These are phyloP conservation scores for Juglanconis oblonga DNA, from an alignment of 2,329 filamentous ascomycete genomes.

Conservation along the genomic window DNA sequence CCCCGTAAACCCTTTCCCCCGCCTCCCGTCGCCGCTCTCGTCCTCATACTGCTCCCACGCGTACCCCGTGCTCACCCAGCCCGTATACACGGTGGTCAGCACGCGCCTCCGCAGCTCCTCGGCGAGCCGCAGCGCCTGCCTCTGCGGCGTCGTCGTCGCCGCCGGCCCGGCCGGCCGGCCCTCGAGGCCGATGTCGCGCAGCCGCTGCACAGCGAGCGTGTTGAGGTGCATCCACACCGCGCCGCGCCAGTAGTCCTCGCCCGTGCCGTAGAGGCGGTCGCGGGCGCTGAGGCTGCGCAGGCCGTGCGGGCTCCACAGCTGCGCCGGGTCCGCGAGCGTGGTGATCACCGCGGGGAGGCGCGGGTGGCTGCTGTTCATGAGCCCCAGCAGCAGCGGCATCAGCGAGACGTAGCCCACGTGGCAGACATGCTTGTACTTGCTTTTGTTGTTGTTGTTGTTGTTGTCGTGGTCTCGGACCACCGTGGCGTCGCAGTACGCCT, in stretches of 20 bases:
- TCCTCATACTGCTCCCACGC: slow-evolving; percentile 73
- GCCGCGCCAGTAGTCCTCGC: slow-evolving; percentile 23
- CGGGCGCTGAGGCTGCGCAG: slow-evolving; percentile 20
- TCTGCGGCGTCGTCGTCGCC: background rate
- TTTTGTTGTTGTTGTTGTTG: slow-evolving; percentile 3
- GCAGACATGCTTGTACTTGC: slow-evolving; percentile 22
- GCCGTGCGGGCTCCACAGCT: slow-evolving; percentile 19
- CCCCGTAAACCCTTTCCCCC: slow-evolving; percentile 69
- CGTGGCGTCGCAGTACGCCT: slow-evolving; percentile 84
- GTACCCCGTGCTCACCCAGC: slow-evolving; percentile 65
- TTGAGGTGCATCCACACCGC: slow-evolving; percentile 23
- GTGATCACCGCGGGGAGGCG: slow-evolving; percentile 19
- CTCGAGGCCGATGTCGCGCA: slow-evolving; percentile 36
- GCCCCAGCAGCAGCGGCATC: slow-evolving; percentile 21
- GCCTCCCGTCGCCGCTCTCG: slow-evolving; percentile 62
- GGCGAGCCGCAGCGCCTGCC: slow-evolving; percentile 19
- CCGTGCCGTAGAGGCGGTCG: slow-evolving; percentile 19
- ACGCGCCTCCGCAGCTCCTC: slow-evolving; percentile 18
- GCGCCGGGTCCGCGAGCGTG: slow-evolving; percentile 15
- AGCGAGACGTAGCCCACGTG: slow-evolving; percentile 21
- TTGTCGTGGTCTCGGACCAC: slow-evolving; percentile 52
- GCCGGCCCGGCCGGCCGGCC: background rate
- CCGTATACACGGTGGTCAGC: slow-evolving; percentile 29
- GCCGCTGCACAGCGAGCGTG: slow-evolving; percentile 53
- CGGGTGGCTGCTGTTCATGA: slow-evolving; percentile 19